A percentile compares a stretch with the other conserved stretches of the same genome.
These are phyloP conservation scores for Heritiera littoralis DNA, from an alignment of 345 rosid genomes.

Conservation along the genomic window DNA sequence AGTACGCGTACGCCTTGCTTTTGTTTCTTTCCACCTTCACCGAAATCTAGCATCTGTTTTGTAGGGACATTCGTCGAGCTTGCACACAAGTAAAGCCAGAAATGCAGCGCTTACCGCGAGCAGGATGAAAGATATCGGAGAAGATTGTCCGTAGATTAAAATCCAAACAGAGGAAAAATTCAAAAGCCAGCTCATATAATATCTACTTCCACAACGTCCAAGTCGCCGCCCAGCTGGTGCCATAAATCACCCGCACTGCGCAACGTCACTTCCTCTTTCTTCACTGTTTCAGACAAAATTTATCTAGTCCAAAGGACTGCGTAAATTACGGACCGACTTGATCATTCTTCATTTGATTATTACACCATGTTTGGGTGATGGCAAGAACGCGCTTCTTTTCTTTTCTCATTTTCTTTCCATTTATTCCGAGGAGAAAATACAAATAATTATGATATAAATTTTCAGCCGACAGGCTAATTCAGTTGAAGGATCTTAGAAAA, in stretches of 20 bases:
- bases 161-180: no score
- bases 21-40: background rate
- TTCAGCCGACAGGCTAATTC: conserved; percentile 20
- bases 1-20: background rate
- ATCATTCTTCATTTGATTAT: no score
- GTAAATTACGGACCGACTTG: no score
- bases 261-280: background rate
- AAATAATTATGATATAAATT: conserved; percentile 24
- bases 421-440: conserved; percentile 27
- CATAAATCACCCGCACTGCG: no score
- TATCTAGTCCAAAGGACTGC: background rate
- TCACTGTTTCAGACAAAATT: background rate
- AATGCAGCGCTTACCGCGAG: no score
- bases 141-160: no score
- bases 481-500: conserved; percentile 14
- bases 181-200: no score
- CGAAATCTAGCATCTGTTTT: background rate
- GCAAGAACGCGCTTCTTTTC: background rate
- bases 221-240: no score
- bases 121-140: no score
- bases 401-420: background rate
- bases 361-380: background rate
- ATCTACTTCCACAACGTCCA: no score
- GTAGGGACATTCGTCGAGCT: background rate
- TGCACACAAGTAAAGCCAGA: no score